These are phyloP conservation scores for Sarocladiaceae sp. DNA, from an alignment of 2,329 filamentous ascomycete genomes.

Conservation along the genomic window DNA sequence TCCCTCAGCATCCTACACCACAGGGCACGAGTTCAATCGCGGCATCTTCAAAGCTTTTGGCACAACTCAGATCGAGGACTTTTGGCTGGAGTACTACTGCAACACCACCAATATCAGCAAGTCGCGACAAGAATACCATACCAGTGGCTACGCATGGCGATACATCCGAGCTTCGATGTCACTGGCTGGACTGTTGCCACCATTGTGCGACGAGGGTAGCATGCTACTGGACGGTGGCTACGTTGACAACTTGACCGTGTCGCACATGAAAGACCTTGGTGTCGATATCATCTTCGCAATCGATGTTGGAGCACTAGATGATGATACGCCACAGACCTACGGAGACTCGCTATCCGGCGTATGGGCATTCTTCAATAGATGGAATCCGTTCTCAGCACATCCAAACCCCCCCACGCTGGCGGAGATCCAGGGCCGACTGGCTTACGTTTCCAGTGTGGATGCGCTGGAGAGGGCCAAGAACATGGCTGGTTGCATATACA, in stretches of 20 bases:
- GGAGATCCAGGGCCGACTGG: slow-evolving; percentile 91
- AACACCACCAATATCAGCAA: slow-evolving; percentile 99
- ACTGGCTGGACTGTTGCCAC: slow-evolving; percentile 84
- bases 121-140: slow-evolving; percentile 87
- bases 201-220: slow-evolving; percentile 92
- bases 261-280: slow-evolving; percentile 93
- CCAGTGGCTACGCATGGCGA: slow-evolving; percentile 93
- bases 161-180: slow-evolving; percentile 98
- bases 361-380: slow-evolving; percentile 92
- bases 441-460: slow-evolving; percentile 93
- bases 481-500: slow-evolving; percentile 88
- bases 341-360: slow-evolving; percentile 92
- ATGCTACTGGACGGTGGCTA: slow-evolving; percentile 97
- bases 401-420: slow-evolving; percentile 93
- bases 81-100: slow-evolving; percentile 98
- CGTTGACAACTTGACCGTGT: slow-evolving; percentile 93
- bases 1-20: slow-evolving; percentile 94
- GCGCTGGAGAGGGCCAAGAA: slow-evolving; percentile 90
- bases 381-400: slow-evolving; percentile 88
- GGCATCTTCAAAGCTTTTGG: slow-evolving; percentile 99
- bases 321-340: slow-evolving; percentile 86
- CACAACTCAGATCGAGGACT: slow-evolving; percentile 96
- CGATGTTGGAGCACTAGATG: slow-evolving; percentile 89
- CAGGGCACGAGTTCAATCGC: slow-evolving; percentile 96
- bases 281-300: slow-evolving; percentile 94